Percentiles rank a stretch among this genome's conserved stretches.
Evolutionary conservation across 2,329 filamentous ascomycete species (phyloP).

Genomic region (Ophiostoma populinum): DNA sequence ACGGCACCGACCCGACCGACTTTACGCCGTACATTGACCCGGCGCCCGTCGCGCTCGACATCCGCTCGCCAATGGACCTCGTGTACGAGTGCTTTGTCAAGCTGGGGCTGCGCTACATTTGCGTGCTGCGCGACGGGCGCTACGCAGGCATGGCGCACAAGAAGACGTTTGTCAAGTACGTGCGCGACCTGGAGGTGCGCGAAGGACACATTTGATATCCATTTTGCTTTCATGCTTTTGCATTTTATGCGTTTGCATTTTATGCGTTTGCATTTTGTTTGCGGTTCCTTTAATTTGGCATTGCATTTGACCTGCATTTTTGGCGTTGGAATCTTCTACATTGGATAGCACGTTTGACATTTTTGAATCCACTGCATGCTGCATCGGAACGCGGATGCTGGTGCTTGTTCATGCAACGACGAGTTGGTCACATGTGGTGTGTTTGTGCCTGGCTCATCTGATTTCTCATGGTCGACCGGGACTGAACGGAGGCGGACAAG

Average conservation of each 20-base stretch:
- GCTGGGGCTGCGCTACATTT: conserved; percentile 80
- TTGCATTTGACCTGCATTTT: too few relatives aligned
- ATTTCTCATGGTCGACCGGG: too few relatives aligned
- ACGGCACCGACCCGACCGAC: conserved; percentile 48
- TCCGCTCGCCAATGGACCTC: conserved; percentile 78
- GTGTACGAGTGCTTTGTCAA: conserved; percentile 97
- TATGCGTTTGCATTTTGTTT: neutral
- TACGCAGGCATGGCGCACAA: conserved; percentile 89
- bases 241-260: neutral
- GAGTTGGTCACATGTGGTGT: too few relatives aligned
- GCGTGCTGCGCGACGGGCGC: conserved; percentile 66
- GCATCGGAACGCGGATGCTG: too few relatives aligned
- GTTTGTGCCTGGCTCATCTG: too few relatives aligned
- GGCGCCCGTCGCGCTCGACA: conserved; percentile 74
- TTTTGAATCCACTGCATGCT: too few relatives aligned
- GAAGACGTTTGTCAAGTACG: conserved; percentile 90
- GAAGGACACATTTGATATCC: conserved; percentile 4
- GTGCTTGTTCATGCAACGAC: too few relatives aligned
- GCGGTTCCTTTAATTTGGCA: neutral
- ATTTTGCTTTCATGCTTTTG: neutral
- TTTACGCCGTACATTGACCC: conserved; percentile 88
- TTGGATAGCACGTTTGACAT: too few relatives aligned
- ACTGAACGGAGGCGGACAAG: too few relatives aligned
- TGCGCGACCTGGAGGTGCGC: conserved; percentile 57
- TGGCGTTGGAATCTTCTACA: too few relatives aligned